Conservation (phyloP, 179 eudicot genomes). For the Vitellaria paradoxa region DNA sequence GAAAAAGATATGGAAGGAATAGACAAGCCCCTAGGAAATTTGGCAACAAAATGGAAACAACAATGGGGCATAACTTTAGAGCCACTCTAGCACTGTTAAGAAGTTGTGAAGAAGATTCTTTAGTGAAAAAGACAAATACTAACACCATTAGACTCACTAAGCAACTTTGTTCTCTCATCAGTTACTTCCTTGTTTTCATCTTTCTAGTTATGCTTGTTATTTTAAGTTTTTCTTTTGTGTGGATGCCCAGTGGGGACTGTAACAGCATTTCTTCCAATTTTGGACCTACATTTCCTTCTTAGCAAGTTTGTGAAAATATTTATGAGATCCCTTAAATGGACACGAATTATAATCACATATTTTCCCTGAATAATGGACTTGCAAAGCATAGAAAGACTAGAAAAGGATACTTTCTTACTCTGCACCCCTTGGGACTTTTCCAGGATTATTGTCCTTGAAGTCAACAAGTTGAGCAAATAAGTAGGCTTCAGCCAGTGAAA, state of each 20-base stretch:
- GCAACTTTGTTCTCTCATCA: background rate
- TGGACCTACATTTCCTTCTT: background rate
- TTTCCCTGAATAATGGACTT: too few species aligned
- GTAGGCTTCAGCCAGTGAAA: slow-evolving; percentile 96
- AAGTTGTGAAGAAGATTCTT: background rate
- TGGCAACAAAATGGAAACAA: background rate
- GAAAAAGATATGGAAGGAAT: background rate
- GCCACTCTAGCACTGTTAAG: background rate
- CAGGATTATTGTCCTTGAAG: slow-evolving; percentile 83
- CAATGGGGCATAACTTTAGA: background rate
- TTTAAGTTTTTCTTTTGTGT: background rate
- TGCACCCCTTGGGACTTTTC: slow-evolving; percentile 57
- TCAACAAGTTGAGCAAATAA: slow-evolving; percentile 98
- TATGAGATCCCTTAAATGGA: background rate
- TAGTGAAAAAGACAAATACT: background rate
- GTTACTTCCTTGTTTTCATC: background rate
- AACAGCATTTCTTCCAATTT: background rate
- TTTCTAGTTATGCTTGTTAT: background rate
- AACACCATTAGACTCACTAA: background rate
- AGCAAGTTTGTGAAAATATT: background rate
- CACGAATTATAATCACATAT: background rate
- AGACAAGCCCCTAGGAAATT: background rate
- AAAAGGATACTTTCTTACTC: slow-evolving; percentile 58
- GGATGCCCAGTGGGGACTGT: background rate
- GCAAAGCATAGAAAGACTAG: background rate